Evolutionary conservation across 2,329 filamentous ascomycete genomes (phyloP).

Genomic region (Verticillium alfalfae): DNA sequence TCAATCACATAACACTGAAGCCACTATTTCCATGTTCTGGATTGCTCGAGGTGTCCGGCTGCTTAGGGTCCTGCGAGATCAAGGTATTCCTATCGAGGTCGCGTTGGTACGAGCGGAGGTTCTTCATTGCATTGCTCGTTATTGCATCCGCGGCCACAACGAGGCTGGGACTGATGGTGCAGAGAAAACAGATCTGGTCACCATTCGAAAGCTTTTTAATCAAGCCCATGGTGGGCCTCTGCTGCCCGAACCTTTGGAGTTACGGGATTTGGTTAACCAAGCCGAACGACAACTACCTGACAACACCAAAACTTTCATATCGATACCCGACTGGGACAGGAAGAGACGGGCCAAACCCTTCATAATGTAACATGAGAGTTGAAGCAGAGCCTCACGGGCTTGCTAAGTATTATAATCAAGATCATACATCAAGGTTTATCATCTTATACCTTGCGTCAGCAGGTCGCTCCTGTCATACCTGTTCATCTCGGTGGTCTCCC

Average conservation of each 20-base stretch:
- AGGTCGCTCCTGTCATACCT: slow-evolving; percentile 17
- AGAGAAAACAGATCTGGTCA: background rate
- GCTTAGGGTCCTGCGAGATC: slow-evolving; percentile 25
- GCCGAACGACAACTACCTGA: background rate
- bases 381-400: background rate
- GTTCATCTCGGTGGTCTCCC: slow-evolving; percentile 1
- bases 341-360: background rate
- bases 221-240: background rate
- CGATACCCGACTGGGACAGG: background rate
- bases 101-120: slow-evolving; percentile 6
- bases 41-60: slow-evolving; percentile 29
- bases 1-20: background rate
- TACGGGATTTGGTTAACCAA: background rate
- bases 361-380: background rate
- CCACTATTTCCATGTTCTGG: slow-evolving; percentile 19
- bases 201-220: background rate
- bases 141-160: background rate
- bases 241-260: background rate
- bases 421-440: slow-evolving; percentile 13
- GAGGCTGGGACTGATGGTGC: background rate
- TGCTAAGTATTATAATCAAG: slow-evolving; percentile 11
- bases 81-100: slow-evolving; percentile 26
- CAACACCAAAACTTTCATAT: background rate
- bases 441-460: slow-evolving; percentile 12
- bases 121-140: slow-evolving; percentile 2